Conservation (phyloP, 805 yeast genomes). For the Candida glaebosa region DNA sequence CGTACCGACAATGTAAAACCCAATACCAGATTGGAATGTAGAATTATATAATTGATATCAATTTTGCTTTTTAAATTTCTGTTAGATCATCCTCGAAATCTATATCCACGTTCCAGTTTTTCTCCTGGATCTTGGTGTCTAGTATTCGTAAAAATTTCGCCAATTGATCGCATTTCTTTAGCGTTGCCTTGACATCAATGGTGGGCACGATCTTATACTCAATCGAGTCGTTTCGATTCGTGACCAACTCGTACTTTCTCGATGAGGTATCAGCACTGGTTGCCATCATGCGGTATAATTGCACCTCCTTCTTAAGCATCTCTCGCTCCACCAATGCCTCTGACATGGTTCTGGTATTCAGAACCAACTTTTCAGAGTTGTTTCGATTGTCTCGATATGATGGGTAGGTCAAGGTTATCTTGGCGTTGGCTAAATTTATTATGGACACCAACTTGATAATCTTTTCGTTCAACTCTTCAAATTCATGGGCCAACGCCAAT, state of each 20-base stretch:
- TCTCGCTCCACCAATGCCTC: slow-evolving; percentile 14
- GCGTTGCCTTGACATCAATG: slow-evolving; percentile 2
- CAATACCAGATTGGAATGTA: neutral
- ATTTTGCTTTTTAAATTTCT: neutral
- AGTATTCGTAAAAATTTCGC: slow-evolving; percentile 7
- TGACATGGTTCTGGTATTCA: slow-evolving; percentile 6
- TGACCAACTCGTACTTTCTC: slow-evolving; percentile 9
- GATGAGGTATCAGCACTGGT: slow-evolving; percentile 5
- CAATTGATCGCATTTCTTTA: slow-evolving; percentile 5
- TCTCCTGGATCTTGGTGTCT: slow-evolving; percentile 12
- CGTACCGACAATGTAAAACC: slow-evolving; percentile 1
- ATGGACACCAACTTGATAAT: slow-evolving; percentile 7
- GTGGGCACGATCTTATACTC: slow-evolving; percentile 10
- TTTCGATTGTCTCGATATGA: slow-evolving; percentile 5
- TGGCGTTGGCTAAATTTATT: slow-evolving; percentile 10
- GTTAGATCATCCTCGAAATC: slow-evolving; percentile 4
- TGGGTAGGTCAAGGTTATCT: slow-evolving; percentile 8
- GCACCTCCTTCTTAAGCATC: slow-evolving; percentile 9
- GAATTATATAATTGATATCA: neutral
- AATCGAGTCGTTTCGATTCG: neutral
- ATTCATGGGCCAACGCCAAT: slow-evolving; percentile 1
- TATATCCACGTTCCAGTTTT: slow-evolving; percentile 12
- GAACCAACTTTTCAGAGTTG: neutral
- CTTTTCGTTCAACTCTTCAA: slow-evolving; percentile 4
- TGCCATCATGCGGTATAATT: slow-evolving; percentile 3